Conservation (phyloP, 305 asterid genomes). For the Rubia peregrina region DNA sequence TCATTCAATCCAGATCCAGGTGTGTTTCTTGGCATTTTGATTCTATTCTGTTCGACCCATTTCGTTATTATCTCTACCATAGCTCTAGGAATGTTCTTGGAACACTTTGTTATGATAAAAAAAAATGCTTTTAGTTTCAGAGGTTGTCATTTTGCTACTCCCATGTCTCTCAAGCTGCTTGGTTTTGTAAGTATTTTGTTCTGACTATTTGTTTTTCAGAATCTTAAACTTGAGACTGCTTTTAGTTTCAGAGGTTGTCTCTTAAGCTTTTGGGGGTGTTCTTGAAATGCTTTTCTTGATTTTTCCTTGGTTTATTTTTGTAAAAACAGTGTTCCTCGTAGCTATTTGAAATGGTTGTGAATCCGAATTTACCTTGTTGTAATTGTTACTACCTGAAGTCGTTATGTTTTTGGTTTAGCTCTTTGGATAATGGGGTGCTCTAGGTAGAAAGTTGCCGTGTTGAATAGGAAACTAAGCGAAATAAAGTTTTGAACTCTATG, state of each 20-base stretch:
- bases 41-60: not conserved
- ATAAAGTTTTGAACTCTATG: slow-evolving; percentile 15
- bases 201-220: not conserved
- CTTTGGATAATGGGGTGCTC: slow-evolving; percentile 8
- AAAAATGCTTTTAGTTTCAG: not conserved
- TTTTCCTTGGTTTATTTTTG: not conserved
- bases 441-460: not conserved
- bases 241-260: too few species aligned
- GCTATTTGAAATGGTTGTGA: not conserved
- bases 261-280: too few species aligned
- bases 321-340: not conserved
- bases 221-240: not conserved
- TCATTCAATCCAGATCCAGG: slow-evolving; percentile 28
- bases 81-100: slow-evolving; percentile 7
- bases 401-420: not conserved
- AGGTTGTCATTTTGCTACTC: too few species aligned
- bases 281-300: slow-evolving; percentile 1
- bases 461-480: slow-evolving; percentile 1
- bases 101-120: not conserved
- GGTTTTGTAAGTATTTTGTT: not conserved
- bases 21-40: slow-evolving; percentile 9
- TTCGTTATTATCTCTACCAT: not conserved
- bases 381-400: not conserved
- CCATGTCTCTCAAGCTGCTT: not conserved
- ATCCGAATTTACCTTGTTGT: not conserved